Evolutionary conservation across 176 grass and related monocot species (phyloP), one percentile per base, ranked within the genome.

Genomic region (Tillandsia leiboldiana): DNA sequence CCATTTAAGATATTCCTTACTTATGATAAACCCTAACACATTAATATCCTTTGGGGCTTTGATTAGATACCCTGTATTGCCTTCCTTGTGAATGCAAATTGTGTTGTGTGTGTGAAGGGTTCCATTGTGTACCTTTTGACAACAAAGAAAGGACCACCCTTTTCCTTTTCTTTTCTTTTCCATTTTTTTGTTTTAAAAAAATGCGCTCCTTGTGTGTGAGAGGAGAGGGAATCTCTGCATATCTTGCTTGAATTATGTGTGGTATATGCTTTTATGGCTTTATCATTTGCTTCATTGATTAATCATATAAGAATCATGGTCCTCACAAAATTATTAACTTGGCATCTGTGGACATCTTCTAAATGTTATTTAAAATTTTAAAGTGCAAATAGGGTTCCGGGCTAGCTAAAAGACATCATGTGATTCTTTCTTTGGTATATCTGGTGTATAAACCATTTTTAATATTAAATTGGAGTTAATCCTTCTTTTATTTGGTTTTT

Each of bases 261-360:
- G 82, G 87, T 99, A 93, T 93, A 94, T 94, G 95, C 89, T 90
- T 81, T 76, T 78, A 72, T 67, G 56, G 77, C 81, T 86, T 90
- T 82, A 78, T 79, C 64, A 51, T 79, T 64, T 63, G 26, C 66
- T 64, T 75, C 68, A 82, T 90, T 87, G 69, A 85, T 90, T 75
- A 89, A 80, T 80, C 73, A 66, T 71, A 72, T 53, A 65, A 70
- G 88, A 89, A 91, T 96, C 86, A 78, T 73, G 26, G 65, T 61
- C 53, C 74, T 69, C 27, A 58, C 10, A 58, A 68, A 51, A 50
- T 68, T 58, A 50, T 49, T 82, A 75, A 67, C 77, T 79, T 77
- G 63, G 10, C 71, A 77, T 73, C 13, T 57, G 62, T 53, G 26
- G 77, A 81, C 72, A 96, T 96, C 80, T 86, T 1, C 33, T 63